Base-by-base conservation (phyloP, 2,329 filamentous ascomycete species). In the Calonectria pteridis region DNA sequence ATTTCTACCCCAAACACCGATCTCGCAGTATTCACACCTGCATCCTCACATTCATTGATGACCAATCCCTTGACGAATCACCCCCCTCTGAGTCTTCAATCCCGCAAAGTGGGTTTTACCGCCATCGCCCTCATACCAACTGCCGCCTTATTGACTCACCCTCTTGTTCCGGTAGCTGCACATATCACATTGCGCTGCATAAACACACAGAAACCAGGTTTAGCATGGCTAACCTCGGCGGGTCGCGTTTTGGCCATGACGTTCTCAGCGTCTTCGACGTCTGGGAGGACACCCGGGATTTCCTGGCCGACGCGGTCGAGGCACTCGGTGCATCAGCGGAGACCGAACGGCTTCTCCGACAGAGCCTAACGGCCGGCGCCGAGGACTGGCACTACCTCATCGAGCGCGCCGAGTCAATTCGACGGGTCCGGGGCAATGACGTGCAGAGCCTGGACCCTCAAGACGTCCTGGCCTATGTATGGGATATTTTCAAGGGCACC, bases 331-430 rank as follows among this genome's bases (percentile, higher is more conserved):
- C 79, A n/a, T 74, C 83, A n/a, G 53, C 75, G 20, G 82, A 86
- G 64, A 72, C 73, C n/a, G 69, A 79, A 67, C 29, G 68, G 43
- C 77, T 85, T 37, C 74, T 83, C 31, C 71, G 81, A 51, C 69
- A 80, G 51, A 85, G 83, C 67, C 75, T 86, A 28, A 68, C 81
- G 6, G 83, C 82, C 46, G 80, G 81, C 16, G 80, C 81, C 26
- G 78, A 86, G 58, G 80, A 84, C 62, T 86, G 83, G 81, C 67
- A 83, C 23, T 77, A 78, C 67, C 69, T 83, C 73, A 76, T 86
- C n/a, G 75, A 84, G 23, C 83, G 83, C 71, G 84, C 84, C 13
- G 77, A 62, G 64, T 82, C 81, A 10, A 78, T 83, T n/a, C 80
- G 74, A 43, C 69, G 75, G 40, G 40, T 65, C 29, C 73, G 72